Evolutionary conservation across 2,329 filamentous ascomycete species (phyloP), one percentile per base, ranked within the genome.

Genomic region (Sporothrix inflata): DNA sequence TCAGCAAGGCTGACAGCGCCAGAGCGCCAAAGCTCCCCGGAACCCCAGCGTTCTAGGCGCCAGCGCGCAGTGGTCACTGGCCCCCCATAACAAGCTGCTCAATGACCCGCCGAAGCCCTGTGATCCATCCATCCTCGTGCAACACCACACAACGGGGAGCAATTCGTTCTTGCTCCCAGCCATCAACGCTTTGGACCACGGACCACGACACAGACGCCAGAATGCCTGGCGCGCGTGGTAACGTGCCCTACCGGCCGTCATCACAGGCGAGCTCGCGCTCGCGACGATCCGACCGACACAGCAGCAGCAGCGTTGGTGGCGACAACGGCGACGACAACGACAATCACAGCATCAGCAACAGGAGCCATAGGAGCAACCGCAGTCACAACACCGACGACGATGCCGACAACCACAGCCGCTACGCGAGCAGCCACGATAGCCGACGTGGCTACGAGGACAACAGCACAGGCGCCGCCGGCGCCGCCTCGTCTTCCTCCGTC

Each of bases 401-500:
- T n/a, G 45, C 16, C 45, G 66, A 68, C 66, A 30, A 49, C 60
- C 60, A 65, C 60, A 65, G 60, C 38, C 60, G 60, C 7, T 65
- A 65, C 14, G 60, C 60, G 60, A 65, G 60, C 38, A 65, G 60
- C 21, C 60, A 65, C 21, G 60, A 65, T 11, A 65, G 60, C n/a
- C 60, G 60, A 27, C 38, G 30, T 16, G 38, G 30, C 30, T 24
- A 65, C 60, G 38, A 45, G 3, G 40, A 65, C 30, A 34, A 34
- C 30, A 34, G 3, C 3, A 34, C 38, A 12, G 21, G n/a, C n/a
- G 34, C 1, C 30, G 30, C 7, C 34, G 19, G 16, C 0, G 57
- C 8, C 19, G 60, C 40, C n/a, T 65, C 60, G 1, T 45, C 60
- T 11, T 16, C 42, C 4, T 27, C 53, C 12, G 80, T 85, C 4